phyloP scores from a whole-genome alignment of 164 flowering plant genomes.

The Annona squamosa region DNA sequence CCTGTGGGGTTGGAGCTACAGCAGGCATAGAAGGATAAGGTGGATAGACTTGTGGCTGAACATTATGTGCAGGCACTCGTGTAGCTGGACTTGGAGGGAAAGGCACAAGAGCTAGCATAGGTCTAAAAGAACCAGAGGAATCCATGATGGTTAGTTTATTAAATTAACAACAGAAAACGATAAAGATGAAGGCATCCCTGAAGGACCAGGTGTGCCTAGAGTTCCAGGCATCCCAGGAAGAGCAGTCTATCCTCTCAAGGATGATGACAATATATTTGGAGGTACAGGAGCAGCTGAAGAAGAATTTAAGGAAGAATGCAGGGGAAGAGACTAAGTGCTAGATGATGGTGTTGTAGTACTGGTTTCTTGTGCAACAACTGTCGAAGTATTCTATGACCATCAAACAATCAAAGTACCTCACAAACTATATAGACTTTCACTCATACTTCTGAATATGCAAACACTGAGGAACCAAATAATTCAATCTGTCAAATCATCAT shows the following conservation, averaged over 20 bases:
- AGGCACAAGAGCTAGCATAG: slow-evolving; percentile 22
- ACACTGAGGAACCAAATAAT: too few relatives aligned
- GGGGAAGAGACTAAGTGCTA: slow-evolving; percentile 22
- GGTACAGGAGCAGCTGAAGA: slow-evolving; percentile 13
- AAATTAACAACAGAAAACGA: slow-evolving; percentile 25
- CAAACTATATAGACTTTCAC: too few relatives aligned
- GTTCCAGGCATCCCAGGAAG: slow-evolving; percentile 30
- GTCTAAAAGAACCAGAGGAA: slow-evolving; percentile 27
- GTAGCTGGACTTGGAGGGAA: slow-evolving; percentile 21
- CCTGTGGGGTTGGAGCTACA: slow-evolving; percentile 51
- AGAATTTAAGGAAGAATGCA: slow-evolving; percentile 24
- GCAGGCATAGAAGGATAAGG: slow-evolving; percentile 41
- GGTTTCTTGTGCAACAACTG: slow-evolving; percentile 24
- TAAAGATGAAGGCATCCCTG: slow-evolving; percentile 37
- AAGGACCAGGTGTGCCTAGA: slow-evolving; percentile 43
- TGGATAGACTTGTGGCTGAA: slow-evolving; percentile 38
- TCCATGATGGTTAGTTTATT: slow-evolving; percentile 19
- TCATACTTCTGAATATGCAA: too few relatives aligned
- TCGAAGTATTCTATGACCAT: slow-evolving; percentile 26
- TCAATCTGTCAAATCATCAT: too few relatives aligned
- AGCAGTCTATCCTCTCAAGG: slow-evolving; percentile 23
- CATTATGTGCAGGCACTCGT: background rate
- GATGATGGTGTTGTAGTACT: slow-evolving; percentile 19
- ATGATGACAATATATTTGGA: slow-evolving; percentile 24
- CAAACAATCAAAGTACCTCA: slow-evolving; percentile 13